These are phyloP conservation scores for Alternaria consortialis DNA, from an alignment of 2,329 filamentous ascomycete species.

Conservation along the genomic window DNA sequence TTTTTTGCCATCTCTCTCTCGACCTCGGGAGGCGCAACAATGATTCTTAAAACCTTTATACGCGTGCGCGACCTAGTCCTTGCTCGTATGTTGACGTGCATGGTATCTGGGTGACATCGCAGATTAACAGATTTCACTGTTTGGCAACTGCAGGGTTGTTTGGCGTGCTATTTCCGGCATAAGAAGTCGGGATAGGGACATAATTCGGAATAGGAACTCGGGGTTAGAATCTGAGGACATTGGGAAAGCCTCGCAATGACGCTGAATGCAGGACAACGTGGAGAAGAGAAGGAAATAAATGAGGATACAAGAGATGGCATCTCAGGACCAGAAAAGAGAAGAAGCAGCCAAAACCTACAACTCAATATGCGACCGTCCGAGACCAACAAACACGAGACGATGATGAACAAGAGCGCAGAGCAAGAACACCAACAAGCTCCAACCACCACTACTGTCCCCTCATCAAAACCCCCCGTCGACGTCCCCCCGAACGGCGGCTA, in stretches of 20 bases:
- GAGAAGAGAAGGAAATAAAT: slow-evolving; percentile 14
- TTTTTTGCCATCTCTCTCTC: slow-evolving; percentile 1
- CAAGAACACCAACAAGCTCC: not conserved
- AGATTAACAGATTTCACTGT: not conserved
- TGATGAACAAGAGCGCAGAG: not conserved
- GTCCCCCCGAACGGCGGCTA: slow-evolving; percentile 69
- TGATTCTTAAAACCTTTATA: not conserved
- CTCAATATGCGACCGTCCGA: no score
- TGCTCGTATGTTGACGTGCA: not conserved
- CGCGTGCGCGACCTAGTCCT: not conserved
- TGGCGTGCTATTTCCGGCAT: not conserved
- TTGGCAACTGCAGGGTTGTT: not conserved
- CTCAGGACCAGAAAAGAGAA: not conserved
- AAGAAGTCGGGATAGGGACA: not conserved
- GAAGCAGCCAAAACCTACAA: not conserved
- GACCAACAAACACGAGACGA: not conserved
- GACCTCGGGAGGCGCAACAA: not conserved
- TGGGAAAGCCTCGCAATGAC: not conserved
- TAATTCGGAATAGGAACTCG: not conserved
- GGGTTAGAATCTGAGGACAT: not conserved
- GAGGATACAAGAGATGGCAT: not conserved
- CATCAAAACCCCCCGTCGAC: slow-evolving; percentile 32
- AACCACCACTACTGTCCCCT: rapidly evolving
- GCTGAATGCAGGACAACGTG: not conserved
- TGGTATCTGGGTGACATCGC: not conserved